Conservation (phyloP, 805 yeast genomes). For the Ogataea thermomethanolica region DNA sequence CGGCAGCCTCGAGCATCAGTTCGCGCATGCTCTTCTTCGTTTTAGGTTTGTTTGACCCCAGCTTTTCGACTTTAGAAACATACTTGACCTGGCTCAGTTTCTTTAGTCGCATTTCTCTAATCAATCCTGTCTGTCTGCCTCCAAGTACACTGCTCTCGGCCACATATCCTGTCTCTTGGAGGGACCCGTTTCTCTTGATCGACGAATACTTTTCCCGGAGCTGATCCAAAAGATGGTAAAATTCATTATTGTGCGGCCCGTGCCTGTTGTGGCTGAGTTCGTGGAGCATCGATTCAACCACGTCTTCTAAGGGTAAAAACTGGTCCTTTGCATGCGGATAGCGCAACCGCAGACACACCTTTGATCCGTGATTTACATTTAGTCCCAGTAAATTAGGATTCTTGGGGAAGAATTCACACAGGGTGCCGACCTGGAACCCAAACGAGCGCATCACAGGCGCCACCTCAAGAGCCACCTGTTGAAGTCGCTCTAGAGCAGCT, state of each 20-base stretch:
- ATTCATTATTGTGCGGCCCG: constrained; percentile 78
- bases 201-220: constrained; percentile 49
- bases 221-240: constrained; percentile 63
- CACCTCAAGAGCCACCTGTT: constrained; percentile 64
- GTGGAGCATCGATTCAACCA: constrained; percentile 83
- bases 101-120: constrained; percentile 39
- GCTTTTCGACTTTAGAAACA: constrained; percentile 38
- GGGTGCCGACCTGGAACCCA: constrained; percentile 58
- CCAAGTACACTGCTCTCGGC: constrained; percentile 50
- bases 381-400: constrained; percentile 65
- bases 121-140: constrained; percentile 17
- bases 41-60: constrained; percentile 26
- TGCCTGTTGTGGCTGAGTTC: constrained; percentile 76
- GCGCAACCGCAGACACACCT: constrained; percentile 69
- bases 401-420: constrained; percentile 82
- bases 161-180: constrained; percentile 44
- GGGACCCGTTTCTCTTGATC: constrained; percentile 41
- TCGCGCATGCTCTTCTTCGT: constrained; percentile 35
- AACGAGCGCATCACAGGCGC: constrained; percentile 75
- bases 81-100: constrained; percentile 40
- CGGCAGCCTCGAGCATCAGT: constrained; percentile 58
- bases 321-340: constrained; percentile 45
- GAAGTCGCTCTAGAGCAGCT: constrained; percentile 56
- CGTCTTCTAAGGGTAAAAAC: constrained; percentile 61
- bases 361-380: constrained; percentile 75